Conservation (phyloP, 139 green algal genomes). For the Picochlorum sp. region DNA sequence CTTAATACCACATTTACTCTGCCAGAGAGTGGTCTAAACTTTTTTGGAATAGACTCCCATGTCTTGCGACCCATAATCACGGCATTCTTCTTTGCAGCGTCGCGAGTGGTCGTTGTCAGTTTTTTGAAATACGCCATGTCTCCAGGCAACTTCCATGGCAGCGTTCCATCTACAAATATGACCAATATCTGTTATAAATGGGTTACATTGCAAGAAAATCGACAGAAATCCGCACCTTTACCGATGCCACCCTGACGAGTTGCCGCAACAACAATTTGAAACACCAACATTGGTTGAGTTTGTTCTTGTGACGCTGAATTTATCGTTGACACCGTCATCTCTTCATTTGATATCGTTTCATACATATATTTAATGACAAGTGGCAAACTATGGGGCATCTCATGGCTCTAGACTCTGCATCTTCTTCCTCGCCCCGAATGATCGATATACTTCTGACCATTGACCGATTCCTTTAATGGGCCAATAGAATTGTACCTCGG, state of each 20-base stretch:
- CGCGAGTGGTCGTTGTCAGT: conserved; percentile 56
- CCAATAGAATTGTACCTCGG: too few species aligned
- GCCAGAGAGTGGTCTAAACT: conserved; percentile 82
- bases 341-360: too few species aligned
- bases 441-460: too few species aligned
- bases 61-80: conserved; percentile 99
- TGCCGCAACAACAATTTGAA: conserved; percentile 89
- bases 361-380: too few species aligned
- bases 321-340: too few species aligned
- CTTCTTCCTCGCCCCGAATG: too few species aligned
- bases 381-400: too few species aligned
- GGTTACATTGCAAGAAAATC: neutral
- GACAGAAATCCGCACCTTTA: conserved; percentile 26
- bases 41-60: conserved; percentile 89
- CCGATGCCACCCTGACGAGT: conserved; percentile 78
- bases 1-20: conserved; percentile 91
- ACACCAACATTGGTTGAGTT: conserved; percentile 11
- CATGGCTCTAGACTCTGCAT: too few species aligned
- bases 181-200: neutral
- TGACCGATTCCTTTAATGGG: too few species aligned
- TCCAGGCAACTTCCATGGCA: conserved; percentile 70
- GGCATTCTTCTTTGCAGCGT: conserved; percentile 64
- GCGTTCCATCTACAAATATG: conserved; percentile 19
- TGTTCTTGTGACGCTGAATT: too few species aligned
- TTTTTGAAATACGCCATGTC: conserved; percentile 93